Percentiles rank a stretch among this genome's conserved stretches.
Evolutionary conservation across 2,329 filamentous ascomycete genomes (phyloP).

Genomic region (Didymella keratinophila): DNA sequence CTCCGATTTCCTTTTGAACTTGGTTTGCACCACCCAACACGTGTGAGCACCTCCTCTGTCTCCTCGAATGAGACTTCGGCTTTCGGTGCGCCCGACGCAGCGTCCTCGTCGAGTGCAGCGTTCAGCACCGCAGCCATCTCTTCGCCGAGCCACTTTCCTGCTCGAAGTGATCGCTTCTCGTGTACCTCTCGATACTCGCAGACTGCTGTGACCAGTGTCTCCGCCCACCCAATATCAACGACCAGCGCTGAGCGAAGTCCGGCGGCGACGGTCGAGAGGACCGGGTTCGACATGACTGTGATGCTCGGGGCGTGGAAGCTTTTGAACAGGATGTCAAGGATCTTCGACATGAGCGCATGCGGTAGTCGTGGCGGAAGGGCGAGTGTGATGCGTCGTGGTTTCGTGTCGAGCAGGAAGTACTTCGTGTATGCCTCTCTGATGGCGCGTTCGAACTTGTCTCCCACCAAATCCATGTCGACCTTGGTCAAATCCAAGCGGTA

Average conservation of each 20-base stretch:
- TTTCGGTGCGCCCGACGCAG: conserved; percentile 33
- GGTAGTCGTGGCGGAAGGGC: conserved; percentile 81
- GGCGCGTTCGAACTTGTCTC: conserved; percentile 85
- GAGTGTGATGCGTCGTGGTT: conserved; percentile 76
- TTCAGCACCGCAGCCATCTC: conserved; percentile 72
- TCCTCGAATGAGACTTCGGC: conserved; percentile 68
- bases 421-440: conserved; percentile 83
- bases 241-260: conserved; percentile 87
- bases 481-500: conserved; percentile 79
- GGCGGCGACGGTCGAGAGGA: conserved; percentile 77
- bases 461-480: conserved; percentile 78
- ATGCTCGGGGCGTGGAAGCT: conserved; percentile 82
- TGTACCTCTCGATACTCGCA: conserved; percentile 89
- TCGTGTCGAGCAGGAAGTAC: conserved; percentile 75
- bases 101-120: conserved; percentile 50
- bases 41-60: conserved; percentile 78
- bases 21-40: conserved; percentile 77
- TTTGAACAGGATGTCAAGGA: conserved; percentile 80
- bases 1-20: conserved; percentile 39
- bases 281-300: conserved; percentile 78
- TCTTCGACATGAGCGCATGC: conserved; percentile 76
- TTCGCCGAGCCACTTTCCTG: conserved; percentile 74
- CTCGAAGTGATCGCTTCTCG: conserved; percentile 74
- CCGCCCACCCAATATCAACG: conserved; percentile 90
- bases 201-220: conserved; percentile 83